Percentiles rank a stretch among this genome's conserved stretches.
phyloP scores from a whole-genome alignment of 164 flowering plant genomes.

The Piper betle region DNA sequence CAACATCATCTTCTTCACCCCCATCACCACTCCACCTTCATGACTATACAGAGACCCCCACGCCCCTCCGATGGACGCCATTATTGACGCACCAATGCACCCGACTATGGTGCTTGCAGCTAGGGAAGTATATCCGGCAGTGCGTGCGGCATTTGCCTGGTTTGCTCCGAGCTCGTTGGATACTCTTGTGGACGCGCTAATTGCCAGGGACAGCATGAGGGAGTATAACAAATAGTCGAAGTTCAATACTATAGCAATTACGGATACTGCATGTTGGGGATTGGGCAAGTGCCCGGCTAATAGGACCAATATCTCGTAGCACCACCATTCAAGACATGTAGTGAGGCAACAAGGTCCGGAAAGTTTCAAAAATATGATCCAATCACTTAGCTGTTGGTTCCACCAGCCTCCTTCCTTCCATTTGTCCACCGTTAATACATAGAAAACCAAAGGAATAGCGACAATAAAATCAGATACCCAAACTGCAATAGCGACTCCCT shows the following conservation, averaged over 20 bases:
- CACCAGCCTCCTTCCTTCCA: conserved; percentile 58
- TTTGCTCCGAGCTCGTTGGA: conserved; percentile 81
- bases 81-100: conserved; percentile 34
- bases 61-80: conserved; percentile 40
- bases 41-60: conserved; percentile 75
- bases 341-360: conserved; percentile 72
- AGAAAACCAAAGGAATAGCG: conserved; percentile 25
- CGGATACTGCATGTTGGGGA: conserved; percentile 48
- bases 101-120: conserved; percentile 25
- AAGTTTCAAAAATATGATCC: conserved; percentile 46
- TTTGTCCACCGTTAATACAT: conserved; percentile 26
- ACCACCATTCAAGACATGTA: conserved; percentile 98
- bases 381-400: conserved; percentile 41
- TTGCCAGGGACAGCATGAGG: conserved; percentile 62
- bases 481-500: conserved; percentile 60
- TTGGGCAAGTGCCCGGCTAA: conserved; percentile 54
- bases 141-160: conserved; percentile 25
- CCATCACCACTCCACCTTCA: conserved; percentile 31
- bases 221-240: conserved; percentile 81
- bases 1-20: conserved; percentile 61
- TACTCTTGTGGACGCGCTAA: conserved; percentile 60
- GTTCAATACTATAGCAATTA: conserved; percentile 65
- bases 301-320: conserved; percentile 69
- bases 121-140: conserved; percentile 43
- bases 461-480: conserved; percentile 60